Evolutionary conservation across 176 grass and related monocot species (phyloP), one percentile per base, ranked within the genome.

Genomic region (Musa itinerans): DNA sequence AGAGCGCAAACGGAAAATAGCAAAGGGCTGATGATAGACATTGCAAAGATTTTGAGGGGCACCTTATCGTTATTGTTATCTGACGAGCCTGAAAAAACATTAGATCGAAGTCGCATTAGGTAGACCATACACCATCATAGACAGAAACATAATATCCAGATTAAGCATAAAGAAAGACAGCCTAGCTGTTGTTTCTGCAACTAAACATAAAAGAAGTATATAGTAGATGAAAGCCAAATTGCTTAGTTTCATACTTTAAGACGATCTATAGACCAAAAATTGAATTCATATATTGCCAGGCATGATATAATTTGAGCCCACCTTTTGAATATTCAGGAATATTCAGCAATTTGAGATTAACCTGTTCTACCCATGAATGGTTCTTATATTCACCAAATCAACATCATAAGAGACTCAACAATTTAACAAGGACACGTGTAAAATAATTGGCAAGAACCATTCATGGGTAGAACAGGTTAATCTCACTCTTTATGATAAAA

Each of bases 41-140:
- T 43, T 43, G 34, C 34, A 54, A 73, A 75, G 43, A 24, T 58
- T 85, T 68, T 52, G 8, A 78, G 77, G 17, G 16, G 63, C 25
- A 96, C 92, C 92, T 91, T 87, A 98, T 83, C 84, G 90, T 98
- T 70, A 98, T 83, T 23, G 94, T 93, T 89, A 98, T 93, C 54
- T 98, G 94, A 54, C 94, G 90, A 74, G 84, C 94, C 94, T 98
- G 90, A 53, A 88, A 62, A 87, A 52, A 72, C 17, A 25, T 22
- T 64, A 17, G 65, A 50, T 43, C 21, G 64, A 57, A 83, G 63
- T 78, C 34, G 17, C 26, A 51, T 86, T 62, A 87, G 80, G 83
- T 14, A 65, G 74, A 64, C 11, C 11, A 29, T 74, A 48, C 67
- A 73, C 4, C 57, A 26, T n/a, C 51, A 50, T 17, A 25, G 34